Conservation (phyloP, 179 eudicot species). For the Beta lomatogona region DNA sequence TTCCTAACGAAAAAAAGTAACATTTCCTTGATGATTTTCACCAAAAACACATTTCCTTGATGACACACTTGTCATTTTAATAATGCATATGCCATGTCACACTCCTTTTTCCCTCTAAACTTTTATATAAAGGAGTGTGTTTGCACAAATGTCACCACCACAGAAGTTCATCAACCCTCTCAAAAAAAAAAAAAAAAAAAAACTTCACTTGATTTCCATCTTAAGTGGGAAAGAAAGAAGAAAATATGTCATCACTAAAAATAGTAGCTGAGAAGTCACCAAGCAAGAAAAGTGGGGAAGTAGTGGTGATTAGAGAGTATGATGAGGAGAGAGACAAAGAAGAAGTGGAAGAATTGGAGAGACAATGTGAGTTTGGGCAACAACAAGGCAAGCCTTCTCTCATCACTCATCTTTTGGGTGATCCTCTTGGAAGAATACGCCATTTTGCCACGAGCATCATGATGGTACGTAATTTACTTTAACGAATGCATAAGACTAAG, state of each 20-base stretch:
- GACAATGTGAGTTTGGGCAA: constrained; percentile 64
- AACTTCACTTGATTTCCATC: not conserved
- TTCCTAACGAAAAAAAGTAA: constrained; percentile 4
- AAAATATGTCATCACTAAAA: constrained; percentile 21
- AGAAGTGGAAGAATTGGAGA: constrained; percentile 66
- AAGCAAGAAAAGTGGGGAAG: constrained; percentile 7
- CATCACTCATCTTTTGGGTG: constrained; percentile 72
- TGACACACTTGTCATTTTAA: constrained; percentile 34
- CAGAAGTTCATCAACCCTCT: constrained; percentile 13
- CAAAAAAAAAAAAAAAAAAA: not conserved
- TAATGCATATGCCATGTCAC: constrained; percentile 25
- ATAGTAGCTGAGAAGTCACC: constrained; percentile 17
- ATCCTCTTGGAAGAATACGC: constrained; percentile 67
- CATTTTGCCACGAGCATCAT: constrained; percentile 49
- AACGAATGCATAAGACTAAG: too few relatives aligned
- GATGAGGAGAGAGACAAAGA: constrained; percentile 50
- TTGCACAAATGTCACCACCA: constrained; percentile 42
- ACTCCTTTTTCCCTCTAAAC: not conserved
- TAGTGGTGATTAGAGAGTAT: constrained; percentile 62
- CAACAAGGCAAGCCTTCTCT: constrained; percentile 55
- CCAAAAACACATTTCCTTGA: constrained; percentile 14
- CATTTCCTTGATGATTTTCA: constrained; percentile 12
- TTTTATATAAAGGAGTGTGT: constrained; percentile 23
- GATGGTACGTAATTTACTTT: constrained; percentile 50
- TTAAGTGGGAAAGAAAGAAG: not conserved